Evolutionary conservation across 208 protist species (phyloP), one percentile per base, ranked within the genome.

Genomic region (Strigomonas culicis): DNA sequence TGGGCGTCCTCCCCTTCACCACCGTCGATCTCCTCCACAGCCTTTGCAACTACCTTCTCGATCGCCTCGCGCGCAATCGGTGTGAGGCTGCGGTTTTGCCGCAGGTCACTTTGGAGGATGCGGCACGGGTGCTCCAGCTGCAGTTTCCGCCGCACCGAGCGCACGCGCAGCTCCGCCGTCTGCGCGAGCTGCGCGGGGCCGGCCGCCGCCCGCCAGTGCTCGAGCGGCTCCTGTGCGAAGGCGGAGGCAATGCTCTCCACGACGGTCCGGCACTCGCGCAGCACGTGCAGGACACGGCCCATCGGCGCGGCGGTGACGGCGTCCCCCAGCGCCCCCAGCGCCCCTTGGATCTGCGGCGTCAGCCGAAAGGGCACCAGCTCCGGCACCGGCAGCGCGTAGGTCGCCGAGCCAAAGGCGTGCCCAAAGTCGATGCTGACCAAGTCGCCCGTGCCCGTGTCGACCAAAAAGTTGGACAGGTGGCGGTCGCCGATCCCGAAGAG

Each of bases 371-470:
- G 97, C 36, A 98, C 81, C 32, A 98, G 65, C 79, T 99, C 97
- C 0, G 97, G 96, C 32, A 98, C 72, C 11, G 86, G 82, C 27
- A 97, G 78, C 17, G 70, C 59, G 39, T 84, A 65, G 36, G 93
- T 95, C 7, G 93, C 94, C 2, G 79, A 75, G 13, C 95, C 97
- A 71, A 99, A 98, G 2, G 94, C 88, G 77, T 95, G 88, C 3
- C 96, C 97, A 76, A 98, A 98, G 71, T 98, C 95, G 52, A 99
- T 99, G 52, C 80, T 82, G 24, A 99, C 76, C 4, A 98, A 22
- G 3, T 61, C 59, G n/a, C 94, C 94, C 27, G 63, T 83, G 10
- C 30, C 19, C 27, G 55, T 49, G 59, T 93, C 80, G 1, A 98
- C 41, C 25, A 99, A 62, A 32, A 93, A 91, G 80, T 98, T 98